phyloP scores from a whole-genome alignment of 179 eudicot species.

The Heliamphora pulchella region DNA sequence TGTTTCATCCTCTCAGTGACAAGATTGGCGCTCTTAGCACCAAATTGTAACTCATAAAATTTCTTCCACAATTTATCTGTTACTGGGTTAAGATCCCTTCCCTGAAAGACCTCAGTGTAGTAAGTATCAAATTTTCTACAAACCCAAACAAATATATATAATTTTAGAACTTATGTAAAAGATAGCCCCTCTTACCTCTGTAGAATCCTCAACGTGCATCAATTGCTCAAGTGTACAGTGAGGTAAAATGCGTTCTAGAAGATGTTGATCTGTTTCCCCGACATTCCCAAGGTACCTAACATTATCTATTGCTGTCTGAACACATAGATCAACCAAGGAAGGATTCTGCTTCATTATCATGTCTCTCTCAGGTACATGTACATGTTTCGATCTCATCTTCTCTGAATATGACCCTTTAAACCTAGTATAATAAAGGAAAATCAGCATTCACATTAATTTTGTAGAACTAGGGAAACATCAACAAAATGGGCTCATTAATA shows the following conservation, averaged over 20 bases:
- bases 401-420: neutral
- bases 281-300: constrained; percentile 79
- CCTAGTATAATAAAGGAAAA: constrained; percentile 2
- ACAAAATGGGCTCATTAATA: neutral
- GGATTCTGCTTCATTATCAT: constrained; percentile 31
- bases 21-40: constrained; percentile 32
- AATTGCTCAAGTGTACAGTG: constrained; percentile 78
- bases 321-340: constrained; percentile 77
- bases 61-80: constrained; percentile 77
- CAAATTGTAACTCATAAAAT: constrained; percentile 52
- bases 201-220: constrained; percentile 64
- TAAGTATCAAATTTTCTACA: neutral
- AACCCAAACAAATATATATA: neutral
- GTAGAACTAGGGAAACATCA: neutral
- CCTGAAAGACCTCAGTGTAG: constrained; percentile 36
- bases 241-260: constrained; percentile 71
- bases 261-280: constrained; percentile 55
- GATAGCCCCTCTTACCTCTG: constrained; percentile 43
- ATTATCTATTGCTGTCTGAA: constrained; percentile 69
- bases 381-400: constrained; percentile 29
- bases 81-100: constrained; percentile 68
- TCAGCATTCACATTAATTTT: neutral
- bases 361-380: constrained; percentile 22
- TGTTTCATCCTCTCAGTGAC: constrained; percentile 48
- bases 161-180: neutral